A percentile compares a stretch with the other conserved stretches of the same genome.
These are phyloP conservation scores for Gossypium schwendimanii DNA, from an alignment of 441 rosid genomes.

Conservation along the genomic window DNA sequence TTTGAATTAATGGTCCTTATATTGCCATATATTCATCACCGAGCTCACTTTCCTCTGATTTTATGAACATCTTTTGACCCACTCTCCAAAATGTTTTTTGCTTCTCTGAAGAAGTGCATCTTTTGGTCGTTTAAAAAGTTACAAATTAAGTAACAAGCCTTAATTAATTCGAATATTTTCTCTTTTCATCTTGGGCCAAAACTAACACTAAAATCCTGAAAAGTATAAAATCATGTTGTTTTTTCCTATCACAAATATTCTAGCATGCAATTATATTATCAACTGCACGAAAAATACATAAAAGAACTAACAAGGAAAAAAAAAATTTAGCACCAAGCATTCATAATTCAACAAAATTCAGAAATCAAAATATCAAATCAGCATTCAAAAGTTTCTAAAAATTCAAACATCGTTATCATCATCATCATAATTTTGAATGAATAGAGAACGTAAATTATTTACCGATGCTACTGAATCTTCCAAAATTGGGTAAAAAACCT, in stretches of 20 bases:
- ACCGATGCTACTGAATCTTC: slow-evolving; percentile 64
- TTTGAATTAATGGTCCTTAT: neutral
- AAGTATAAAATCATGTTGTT: neutral
- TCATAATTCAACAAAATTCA: neutral
- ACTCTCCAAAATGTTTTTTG: too few species aligned
- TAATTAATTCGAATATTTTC: neutral
- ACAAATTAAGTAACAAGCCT: neutral
- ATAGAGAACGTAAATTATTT: slow-evolving; percentile 1
- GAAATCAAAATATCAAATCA: neutral
- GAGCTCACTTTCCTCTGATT: neutral
- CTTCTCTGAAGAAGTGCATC: too few species aligned
- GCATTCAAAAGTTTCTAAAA: neutral
- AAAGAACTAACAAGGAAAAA: neutral
- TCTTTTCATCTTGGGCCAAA: neutral
- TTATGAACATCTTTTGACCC: neutral
- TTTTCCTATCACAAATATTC: neutral
- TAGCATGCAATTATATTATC: neutral
- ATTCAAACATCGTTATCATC: neutral
- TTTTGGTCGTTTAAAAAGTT: neutral
- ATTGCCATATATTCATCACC: neutral
- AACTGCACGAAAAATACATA: neutral
- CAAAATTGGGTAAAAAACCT: slow-evolving; percentile 60
- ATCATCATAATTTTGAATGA: neutral
- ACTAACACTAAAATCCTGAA: neutral
- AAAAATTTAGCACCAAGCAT: neutral